Evolutionary conservation across 805 yeast genomes (phyloP).

Genomic region (Starmerella vitae): DNA sequence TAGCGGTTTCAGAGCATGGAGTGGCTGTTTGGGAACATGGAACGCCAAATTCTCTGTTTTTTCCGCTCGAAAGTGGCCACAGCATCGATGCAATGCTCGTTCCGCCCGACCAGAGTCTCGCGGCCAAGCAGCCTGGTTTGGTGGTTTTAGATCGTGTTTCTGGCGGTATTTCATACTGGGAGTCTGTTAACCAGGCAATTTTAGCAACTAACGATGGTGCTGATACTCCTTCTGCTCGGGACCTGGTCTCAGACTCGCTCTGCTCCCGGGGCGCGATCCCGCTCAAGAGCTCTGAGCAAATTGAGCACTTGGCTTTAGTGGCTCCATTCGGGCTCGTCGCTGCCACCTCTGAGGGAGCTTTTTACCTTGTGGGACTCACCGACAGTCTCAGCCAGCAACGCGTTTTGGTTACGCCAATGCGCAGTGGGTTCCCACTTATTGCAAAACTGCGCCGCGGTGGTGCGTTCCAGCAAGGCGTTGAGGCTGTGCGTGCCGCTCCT

Average conservation of each 20-base stretch:
- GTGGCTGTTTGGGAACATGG: constrained; percentile 10
- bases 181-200: constrained; percentile 58
- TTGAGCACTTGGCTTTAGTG: constrained; percentile 43
- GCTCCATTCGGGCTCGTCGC: constrained; percentile 65
- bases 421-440: constrained; percentile 6
- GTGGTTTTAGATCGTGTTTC: constrained; percentile 45
- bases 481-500: constrained; percentile 44
- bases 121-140: constrained; percentile 47
- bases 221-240: background rate
- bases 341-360: constrained; percentile 58
- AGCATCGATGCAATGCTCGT: constrained; percentile 43
- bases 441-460: constrained; percentile 8
- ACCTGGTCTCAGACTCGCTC: too few species aligned
- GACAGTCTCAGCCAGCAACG: constrained; percentile 55
- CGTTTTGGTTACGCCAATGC: constrained; percentile 21
- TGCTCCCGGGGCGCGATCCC: constrained; percentile 26
- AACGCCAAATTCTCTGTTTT: constrained; percentile 4
- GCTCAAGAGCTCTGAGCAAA: constrained; percentile 39
- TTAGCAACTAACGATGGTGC: constrained; percentile 28
- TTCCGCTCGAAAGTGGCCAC: constrained; percentile 5
- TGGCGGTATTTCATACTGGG: constrained; percentile 57
- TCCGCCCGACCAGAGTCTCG: constrained; percentile 36
- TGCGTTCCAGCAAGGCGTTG: constrained; percentile 32
- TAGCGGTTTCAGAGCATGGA: constrained; percentile 8
- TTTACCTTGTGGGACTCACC: constrained; percentile 46